Percentiles rank a stretch among this genome's conserved stretches.
phyloP scores from a whole-genome alignment of 306 rosid genomes.

The Glycine soja region DNA sequence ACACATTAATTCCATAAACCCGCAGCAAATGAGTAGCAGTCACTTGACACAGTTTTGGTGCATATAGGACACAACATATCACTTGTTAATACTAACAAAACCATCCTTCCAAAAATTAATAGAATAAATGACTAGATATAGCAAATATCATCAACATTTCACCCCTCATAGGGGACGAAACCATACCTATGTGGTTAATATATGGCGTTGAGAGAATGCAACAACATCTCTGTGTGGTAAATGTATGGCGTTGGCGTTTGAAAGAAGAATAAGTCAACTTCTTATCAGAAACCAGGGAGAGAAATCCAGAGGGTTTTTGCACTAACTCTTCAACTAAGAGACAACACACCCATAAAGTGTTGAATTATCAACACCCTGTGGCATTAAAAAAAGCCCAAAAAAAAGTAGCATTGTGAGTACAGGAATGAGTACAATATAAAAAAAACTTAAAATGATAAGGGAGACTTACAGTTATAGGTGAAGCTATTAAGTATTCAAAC shows the following conservation, averaged over 20 bases:
- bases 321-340: conserved; percentile 94
- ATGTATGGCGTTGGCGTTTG: conserved; percentile 83
- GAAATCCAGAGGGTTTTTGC: conserved; percentile 86
- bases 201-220: conserved; percentile 93
- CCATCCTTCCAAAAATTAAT: conserved; percentile 28
- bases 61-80: conserved; percentile 33
- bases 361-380: conserved; percentile 93
- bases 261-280: conserved; percentile 60
- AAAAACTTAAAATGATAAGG: conserved; percentile 2
- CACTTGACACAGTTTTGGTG: conserved; percentile 22
- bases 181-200: conserved; percentile 84
- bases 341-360: conserved; percentile 97
- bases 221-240: conserved; percentile 93
- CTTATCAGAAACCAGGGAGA: conserved; percentile 76
- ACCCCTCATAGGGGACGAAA: conserved; percentile 22
- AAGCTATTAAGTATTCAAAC: conserved; percentile 16
- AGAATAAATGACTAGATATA: conserved; percentile 3
- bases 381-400: conserved; percentile 8
- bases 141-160: conserved; percentile 33
- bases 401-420: not conserved
- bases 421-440: conserved; percentile 8
- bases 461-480: not conserved
- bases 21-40: not conserved
- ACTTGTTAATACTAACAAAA: conserved; percentile 19
- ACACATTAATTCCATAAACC: conserved; percentile 28